Evolutionary conservation across 768 basidiomycete genomes (phyloP), one percentile per base, ranked within the genome.

Genomic region (Agaricus blazei): DNA sequence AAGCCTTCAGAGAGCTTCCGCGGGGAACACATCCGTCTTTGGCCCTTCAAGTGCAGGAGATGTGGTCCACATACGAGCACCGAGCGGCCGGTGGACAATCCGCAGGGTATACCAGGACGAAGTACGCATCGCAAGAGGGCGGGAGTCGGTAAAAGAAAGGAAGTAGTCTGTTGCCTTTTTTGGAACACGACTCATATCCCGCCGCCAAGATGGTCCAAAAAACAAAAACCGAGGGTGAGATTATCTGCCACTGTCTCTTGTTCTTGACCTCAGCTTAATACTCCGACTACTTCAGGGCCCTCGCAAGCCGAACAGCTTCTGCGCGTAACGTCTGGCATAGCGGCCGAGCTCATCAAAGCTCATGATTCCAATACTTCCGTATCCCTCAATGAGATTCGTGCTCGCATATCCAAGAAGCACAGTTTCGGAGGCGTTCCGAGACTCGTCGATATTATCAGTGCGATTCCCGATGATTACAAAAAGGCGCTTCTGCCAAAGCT

Each of bases 401-500:
- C 88, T 41, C 86, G 85, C 63, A 80, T 95, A 70, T 90, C 91
- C 68, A 98, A 98, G 75, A 94, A 94, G 69, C 86, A 85, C 66
- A 85, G 82, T 4, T 88, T 86, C 63, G 85, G 88, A 36, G 90
- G 90, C 29, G 88, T 96, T 0, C 97, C 97, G 0, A 72, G 97
- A 45, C 80, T 99, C 19, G 96, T 98, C 44, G 97, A 99, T 68
- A 98, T 99, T 64, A 93, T 99, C 70, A 92, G 93, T 59, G 97
- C 97, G 37, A 96, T 98, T 48, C 97, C 97, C 15, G 95, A 98
- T 68, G 95, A 97, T 52, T 93, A 95, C 74, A 94, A 94, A 72
- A 93, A 93, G 62, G 88, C 88, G 5, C 70, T 99, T 23, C 69
- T 98, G 51, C 93, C 94, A 2, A 93, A 88, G 68, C 73, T 99